Percentiles rank a stretch among this genome's conserved stretches.
Evolutionary conservation across 1,139 yeast genomes (phyloP).

Genomic region (Sugiyamaella novakii): DNA sequence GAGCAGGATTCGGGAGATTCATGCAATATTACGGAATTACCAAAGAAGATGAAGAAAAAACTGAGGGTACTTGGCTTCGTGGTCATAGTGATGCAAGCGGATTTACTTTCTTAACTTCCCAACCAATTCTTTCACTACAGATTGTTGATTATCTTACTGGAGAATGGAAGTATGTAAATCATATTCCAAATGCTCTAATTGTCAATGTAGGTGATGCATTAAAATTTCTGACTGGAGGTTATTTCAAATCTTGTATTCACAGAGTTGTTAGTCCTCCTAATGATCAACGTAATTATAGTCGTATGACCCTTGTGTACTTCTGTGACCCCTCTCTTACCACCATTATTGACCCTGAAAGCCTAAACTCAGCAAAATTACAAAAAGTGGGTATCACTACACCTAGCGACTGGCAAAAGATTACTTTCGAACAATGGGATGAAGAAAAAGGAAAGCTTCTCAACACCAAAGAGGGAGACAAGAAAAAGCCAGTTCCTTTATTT

Average conservation of each 20-base stretch:
- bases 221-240: conserved; percentile 53
- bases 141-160: conserved; percentile 51
- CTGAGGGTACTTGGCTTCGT: conserved; percentile 50
- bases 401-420: conserved; percentile 46
- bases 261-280: conserved; percentile 51
- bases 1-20: conserved; percentile 49
- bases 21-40: conserved; percentile 47
- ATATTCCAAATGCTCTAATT: conserved; percentile 49
- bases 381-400: conserved; percentile 37
- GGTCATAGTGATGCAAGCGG: conserved; percentile 56
- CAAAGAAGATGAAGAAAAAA: conserved; percentile 36
- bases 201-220: conserved; percentile 55
- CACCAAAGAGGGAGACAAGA: conserved; percentile 45
- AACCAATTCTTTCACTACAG: conserved; percentile 52
- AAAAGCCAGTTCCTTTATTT: conserved; percentile 43
- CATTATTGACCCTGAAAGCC: conserved; percentile 46
- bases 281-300: conserved; percentile 45
- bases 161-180: conserved; percentile 53
- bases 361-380: conserved; percentile 45
- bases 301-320: conserved; percentile 52
- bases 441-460: conserved; percentile 46
- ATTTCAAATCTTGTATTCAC: conserved; percentile 52
- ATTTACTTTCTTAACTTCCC: conserved; percentile 52
- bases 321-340: conserved; percentile 43
- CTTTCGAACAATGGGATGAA: conserved; percentile 48